A percentile compares a stretch with the other conserved stretches of the same genome.
Evolutionary conservation across 768 basidiomycete species (phyloP).

Genomic region (Phlebiopsis flavidoalba): DNA sequence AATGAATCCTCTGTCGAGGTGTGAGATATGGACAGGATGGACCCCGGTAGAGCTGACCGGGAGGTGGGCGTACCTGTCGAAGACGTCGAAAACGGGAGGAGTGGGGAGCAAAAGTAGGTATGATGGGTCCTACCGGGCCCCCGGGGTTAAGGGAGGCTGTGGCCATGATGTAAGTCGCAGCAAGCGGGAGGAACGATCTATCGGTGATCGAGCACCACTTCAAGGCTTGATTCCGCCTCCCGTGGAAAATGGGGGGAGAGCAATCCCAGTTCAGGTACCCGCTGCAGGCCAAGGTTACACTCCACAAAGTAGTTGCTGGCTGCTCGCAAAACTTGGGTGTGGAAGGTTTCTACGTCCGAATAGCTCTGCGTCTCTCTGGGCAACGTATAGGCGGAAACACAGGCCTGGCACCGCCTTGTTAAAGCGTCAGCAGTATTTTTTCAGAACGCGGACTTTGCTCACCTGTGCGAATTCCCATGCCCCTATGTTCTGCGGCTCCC

Average conservation of each 20-base stretch:
- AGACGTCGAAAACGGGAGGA: neutral
- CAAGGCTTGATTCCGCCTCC: neutral
- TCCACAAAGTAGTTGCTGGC: neutral
- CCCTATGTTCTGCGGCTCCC: neutral
- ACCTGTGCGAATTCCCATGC: neutral
- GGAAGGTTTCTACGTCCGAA: neutral
- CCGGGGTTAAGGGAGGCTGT: neutral
- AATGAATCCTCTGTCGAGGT: neutral
- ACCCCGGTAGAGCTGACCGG: neutral
- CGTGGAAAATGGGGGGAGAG: too few relatives aligned
- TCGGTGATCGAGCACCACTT: neutral
- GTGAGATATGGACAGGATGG: neutral
- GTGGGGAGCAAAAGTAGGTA: conserved; percentile 2
- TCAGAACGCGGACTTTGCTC: neutral
- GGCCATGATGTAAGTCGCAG: neutral
- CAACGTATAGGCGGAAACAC: neutral
- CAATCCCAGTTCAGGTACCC: too few relatives aligned
- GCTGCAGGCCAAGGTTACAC: neutral
- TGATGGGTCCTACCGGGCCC: neutral
- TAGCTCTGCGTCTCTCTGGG: neutral
- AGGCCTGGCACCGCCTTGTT: neutral
- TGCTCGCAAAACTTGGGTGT: neutral
- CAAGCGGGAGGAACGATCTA: neutral
- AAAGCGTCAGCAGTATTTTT: neutral
- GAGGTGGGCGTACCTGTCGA: neutral